phyloP scores from a whole-genome alignment of 1,284 basidiomycete species.

The Tilletia setariae region DNA sequence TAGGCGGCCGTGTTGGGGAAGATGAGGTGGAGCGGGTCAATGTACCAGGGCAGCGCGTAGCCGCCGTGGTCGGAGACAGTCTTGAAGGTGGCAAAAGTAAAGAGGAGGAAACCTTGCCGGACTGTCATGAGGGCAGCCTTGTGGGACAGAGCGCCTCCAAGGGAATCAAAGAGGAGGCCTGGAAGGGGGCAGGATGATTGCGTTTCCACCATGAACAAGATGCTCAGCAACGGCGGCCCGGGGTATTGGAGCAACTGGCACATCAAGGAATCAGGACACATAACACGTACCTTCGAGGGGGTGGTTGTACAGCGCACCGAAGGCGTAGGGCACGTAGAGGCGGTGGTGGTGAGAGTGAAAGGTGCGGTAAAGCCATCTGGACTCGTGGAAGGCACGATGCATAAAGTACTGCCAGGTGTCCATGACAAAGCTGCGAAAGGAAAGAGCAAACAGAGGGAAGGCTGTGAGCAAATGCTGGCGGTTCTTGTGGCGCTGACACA shows the following conservation, averaged over 20 bases:
- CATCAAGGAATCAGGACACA: not conserved
- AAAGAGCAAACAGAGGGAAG: not conserved
- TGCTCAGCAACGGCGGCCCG: too few species aligned
- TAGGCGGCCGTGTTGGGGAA: conserved; percentile 95
- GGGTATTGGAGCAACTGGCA: too few species aligned
- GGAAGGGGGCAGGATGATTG: not conserved
- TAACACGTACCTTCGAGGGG: conserved; percentile 66
- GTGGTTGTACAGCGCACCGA: conserved; percentile 96
- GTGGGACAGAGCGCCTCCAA: conserved; percentile 78
- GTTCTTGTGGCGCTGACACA: not conserved
- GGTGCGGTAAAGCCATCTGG: conserved; percentile 83
- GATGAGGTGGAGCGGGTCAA: conserved; percentile 68
- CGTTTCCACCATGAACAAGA: too few species aligned
- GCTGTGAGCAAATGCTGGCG: conserved; percentile 13
- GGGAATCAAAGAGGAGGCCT: conserved; percentile 82
- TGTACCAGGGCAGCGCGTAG: conserved; percentile 82
- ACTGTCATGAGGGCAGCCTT: conserved; percentile 68
- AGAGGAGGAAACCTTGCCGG: conserved; percentile 75
- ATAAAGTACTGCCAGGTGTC: conserved; percentile 99
- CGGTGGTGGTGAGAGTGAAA: conserved; percentile 94
- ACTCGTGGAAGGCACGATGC: conserved; percentile 86
- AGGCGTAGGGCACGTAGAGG: conserved; percentile 94
- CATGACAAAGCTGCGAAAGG: conserved; percentile 72
- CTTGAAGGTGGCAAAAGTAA: conserved; percentile 80
- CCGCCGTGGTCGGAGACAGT: conserved; percentile 98